Conservation (phyloP, 768 basidiomycete species). For the Pisolithus sp. region DNA sequence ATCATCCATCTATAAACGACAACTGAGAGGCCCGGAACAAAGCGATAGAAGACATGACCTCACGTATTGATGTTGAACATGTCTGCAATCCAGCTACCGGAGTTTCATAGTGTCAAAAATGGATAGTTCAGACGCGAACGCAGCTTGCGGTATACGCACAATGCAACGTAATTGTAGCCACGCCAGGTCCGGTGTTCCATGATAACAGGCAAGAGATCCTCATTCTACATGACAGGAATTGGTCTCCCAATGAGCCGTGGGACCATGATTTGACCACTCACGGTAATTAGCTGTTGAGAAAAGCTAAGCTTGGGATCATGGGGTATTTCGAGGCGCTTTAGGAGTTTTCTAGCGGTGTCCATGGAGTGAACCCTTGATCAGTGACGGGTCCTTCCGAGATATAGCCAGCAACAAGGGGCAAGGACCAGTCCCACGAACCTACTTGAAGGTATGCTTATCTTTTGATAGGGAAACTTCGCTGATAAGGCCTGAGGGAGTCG, state of each 20-base stretch:
- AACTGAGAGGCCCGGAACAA: conserved; percentile 2
- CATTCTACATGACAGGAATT: conserved; percentile 41
- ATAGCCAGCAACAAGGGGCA: too few species aligned
- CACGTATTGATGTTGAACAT: conserved; percentile 75
- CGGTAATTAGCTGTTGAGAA: conserved; percentile 52
- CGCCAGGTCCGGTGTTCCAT: conserved; percentile 61
- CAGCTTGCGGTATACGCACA: conserved; percentile 32
- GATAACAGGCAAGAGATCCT: conserved; percentile 66
- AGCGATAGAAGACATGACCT: conserved; percentile 18
- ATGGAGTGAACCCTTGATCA: conserved; percentile 6
- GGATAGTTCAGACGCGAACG: background rate
- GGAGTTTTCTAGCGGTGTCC: conserved; percentile 19
- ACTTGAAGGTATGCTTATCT: too few species aligned
- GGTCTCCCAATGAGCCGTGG: conserved; percentile 2
- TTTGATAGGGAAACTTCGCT: too few species aligned
- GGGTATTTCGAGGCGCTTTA: conserved; percentile 41
- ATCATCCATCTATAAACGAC: conserved; percentile 60
- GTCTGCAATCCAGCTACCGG: conserved; percentile 71
- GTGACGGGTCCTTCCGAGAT: too few species aligned
- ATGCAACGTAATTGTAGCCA: conserved; percentile 58
- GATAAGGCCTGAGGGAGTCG: too few species aligned
- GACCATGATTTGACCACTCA: conserved; percentile 23
- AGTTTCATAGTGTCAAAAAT: conserved; percentile 1
- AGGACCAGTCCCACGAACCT: too few species aligned
- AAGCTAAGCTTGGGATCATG: conserved; percentile 49